Conservation (phyloP, 2,329 filamentous ascomycete genomes). For the Penicillium palitans region DNA sequence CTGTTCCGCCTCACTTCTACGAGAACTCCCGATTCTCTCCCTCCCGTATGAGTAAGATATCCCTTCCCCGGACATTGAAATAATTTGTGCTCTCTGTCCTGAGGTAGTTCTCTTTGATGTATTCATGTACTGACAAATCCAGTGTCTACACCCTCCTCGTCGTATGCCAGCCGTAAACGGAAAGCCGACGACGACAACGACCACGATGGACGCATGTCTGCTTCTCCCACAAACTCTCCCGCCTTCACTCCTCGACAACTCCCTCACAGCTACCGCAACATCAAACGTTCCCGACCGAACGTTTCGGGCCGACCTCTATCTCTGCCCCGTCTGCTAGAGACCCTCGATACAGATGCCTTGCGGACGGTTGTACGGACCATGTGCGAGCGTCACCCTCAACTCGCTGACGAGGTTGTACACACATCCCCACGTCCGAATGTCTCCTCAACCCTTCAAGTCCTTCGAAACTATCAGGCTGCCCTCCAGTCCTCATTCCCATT, state of each 20-base stretch:
- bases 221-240: conserved; percentile 81
- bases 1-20: conserved; percentile 64
- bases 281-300: conserved; percentile 67
- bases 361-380: conserved; percentile 84
- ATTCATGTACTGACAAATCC: conserved; percentile 18
- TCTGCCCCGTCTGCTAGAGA: conserved; percentile 83
- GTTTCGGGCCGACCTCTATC: conserved; percentile 65
- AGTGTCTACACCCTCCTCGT: conserved; percentile 44
- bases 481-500: conserved; percentile 80
- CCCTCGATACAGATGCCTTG: conserved; percentile 80
- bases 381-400: conserved; percentile 83
- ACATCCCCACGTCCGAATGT: conserved; percentile 87
- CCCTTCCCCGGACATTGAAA: conserved; percentile 8
- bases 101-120: background rate
- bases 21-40: conserved; percentile 61
- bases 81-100: background rate
- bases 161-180: conserved; percentile 65
- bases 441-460: conserved; percentile 73
- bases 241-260: conserved; percentile 70
- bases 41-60: conserved; percentile 57
- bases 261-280: conserved; percentile 62
- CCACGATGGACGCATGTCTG: conserved; percentile 80
- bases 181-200: conserved; percentile 76
- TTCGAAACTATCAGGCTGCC: conserved; percentile 76
- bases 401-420: conserved; percentile 79